Conservation (phyloP, 768 basidiomycete genomes). For the Botryobasidium botryosum region DNA sequence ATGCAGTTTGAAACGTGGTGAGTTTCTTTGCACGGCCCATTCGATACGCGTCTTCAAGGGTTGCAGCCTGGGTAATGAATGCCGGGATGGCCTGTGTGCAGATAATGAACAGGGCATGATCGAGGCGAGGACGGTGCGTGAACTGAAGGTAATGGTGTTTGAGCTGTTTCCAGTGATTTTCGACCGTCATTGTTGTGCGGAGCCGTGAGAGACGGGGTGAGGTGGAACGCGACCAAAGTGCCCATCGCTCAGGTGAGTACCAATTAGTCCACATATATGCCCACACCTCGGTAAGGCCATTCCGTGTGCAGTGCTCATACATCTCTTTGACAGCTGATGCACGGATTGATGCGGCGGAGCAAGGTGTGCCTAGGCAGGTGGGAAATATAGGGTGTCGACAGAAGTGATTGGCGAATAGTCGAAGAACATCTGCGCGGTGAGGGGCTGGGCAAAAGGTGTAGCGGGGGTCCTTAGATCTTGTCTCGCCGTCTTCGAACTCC, state of each 20-base stretch:
- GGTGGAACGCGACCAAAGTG: conserved; percentile 20
- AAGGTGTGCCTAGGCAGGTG: too few species aligned
- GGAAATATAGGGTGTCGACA: conserved; percentile 18
- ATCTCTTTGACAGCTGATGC: conserved; percentile 18
- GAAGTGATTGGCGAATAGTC: conserved; percentile 19
- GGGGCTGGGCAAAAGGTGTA: conserved; percentile 20
- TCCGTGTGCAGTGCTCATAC: conserved; percentile 19
- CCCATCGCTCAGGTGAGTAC: conserved; percentile 21
- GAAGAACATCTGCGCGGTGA: conserved; percentile 16
- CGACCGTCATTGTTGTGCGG: conserved; percentile 22
- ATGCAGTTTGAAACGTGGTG: neutral
- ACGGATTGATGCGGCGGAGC: neutral
- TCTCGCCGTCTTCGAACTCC: conserved; percentile 19
- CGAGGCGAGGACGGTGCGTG: conserved; percentile 16
- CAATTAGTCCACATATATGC: conserved; percentile 23
- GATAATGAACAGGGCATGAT: conserved; percentile 21
- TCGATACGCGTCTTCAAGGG: neutral
- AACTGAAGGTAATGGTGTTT: conserved; percentile 20
- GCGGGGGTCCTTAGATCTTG: conserved; percentile 4
- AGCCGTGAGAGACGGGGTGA: conserved; percentile 13
- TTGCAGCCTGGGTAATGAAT: too few species aligned
- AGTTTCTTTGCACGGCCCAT: neutral
- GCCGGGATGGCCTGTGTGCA: conserved; percentile 17
- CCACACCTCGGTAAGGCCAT: conserved; percentile 21
- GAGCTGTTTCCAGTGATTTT: conserved; percentile 20